A percentile compares a stretch with the other conserved stretches of the same genome.
These are phyloP conservation scores for Fraxinus xanthoxyloides DNA, from an alignment of 305 asterid species.

Conservation along the genomic window DNA sequence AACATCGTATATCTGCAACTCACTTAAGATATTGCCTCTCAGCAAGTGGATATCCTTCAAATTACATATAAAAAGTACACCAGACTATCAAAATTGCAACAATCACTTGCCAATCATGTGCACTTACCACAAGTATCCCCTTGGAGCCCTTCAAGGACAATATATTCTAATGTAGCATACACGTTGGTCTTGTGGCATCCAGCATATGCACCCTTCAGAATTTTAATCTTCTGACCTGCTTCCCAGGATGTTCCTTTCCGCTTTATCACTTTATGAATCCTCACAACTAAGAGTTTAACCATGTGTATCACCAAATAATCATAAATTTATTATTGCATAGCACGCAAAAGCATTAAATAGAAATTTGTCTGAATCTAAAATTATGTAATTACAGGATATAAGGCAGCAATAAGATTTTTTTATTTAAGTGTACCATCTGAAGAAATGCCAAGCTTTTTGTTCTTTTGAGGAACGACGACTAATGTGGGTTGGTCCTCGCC, in stretches of 20 bases:
- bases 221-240: slow-evolving; percentile 66
- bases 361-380: not conserved
- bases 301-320: not conserved
- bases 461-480: slow-evolving; percentile 33
- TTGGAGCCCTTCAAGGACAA: slow-evolving; percentile 57
- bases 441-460: slow-evolving; percentile 45
- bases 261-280: slow-evolving; percentile 52
- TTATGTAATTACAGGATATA: not conserved
- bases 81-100: not conserved
- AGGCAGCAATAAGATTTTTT: not conserved
- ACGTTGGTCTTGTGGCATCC: slow-evolving; percentile 45
- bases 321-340: slow-evolving; percentile 17
- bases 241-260: slow-evolving; percentile 55
- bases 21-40: not conserved
- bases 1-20: not conserved
- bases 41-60: slow-evolving; percentile 3
- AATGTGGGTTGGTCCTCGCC: slow-evolving; percentile 55
- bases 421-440: slow-evolving; percentile 46
- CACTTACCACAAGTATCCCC: slow-evolving; percentile 74
- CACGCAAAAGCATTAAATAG: not conserved
- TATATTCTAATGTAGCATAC: slow-evolving; percentile 63
- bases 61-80: not conserved
- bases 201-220: slow-evolving; percentile 62
- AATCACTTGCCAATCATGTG: not conserved
- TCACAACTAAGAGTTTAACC: slow-evolving; percentile 39